phyloP scores from a whole-genome alignment of 768 basidiomycete species.

The Coprinellus aureogranulatus region DNA sequence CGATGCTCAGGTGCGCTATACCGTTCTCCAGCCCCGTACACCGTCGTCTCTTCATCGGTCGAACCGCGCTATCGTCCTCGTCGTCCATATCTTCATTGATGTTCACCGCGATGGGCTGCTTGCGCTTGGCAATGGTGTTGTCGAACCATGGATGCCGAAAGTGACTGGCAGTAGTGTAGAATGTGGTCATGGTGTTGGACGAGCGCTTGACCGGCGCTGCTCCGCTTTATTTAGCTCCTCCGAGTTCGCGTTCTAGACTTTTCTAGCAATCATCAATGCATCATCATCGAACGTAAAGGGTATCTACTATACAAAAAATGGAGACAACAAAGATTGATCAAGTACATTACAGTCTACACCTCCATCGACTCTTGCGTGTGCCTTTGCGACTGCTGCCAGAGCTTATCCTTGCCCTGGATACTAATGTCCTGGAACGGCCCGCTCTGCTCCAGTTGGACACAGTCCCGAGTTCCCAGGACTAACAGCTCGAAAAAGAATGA shows the following conservation, averaged over 20 bases:
- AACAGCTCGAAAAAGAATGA: constrained; percentile 98
- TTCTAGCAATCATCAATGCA: neutral
- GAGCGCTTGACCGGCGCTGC: neutral
- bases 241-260: neutral
- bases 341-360: neutral
- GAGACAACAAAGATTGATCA: neutral
- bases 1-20: constrained; percentile 50
- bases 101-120: constrained; percentile 21
- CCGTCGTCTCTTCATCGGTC: constrained; percentile 46
- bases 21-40: constrained; percentile 53
- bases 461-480: constrained; percentile 90
- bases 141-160: constrained; percentile 47
- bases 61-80: constrained; percentile 15
- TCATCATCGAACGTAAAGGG: neutral
- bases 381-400: constrained; percentile 63
- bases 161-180: constrained; percentile 25
- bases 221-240: neutral
- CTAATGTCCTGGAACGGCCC: constrained; percentile 84
- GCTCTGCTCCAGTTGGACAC: constrained; percentile 74
- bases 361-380: neutral
- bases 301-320: neutral
- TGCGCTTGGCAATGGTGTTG: constrained; percentile 38
- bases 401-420: constrained; percentile 72
- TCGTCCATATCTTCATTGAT: constrained; percentile 10
- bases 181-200: constrained; percentile 8